These are phyloP conservation scores for Solanum chacoense DNA, from an alignment of 305 asterid species.

Conservation along the genomic window DNA sequence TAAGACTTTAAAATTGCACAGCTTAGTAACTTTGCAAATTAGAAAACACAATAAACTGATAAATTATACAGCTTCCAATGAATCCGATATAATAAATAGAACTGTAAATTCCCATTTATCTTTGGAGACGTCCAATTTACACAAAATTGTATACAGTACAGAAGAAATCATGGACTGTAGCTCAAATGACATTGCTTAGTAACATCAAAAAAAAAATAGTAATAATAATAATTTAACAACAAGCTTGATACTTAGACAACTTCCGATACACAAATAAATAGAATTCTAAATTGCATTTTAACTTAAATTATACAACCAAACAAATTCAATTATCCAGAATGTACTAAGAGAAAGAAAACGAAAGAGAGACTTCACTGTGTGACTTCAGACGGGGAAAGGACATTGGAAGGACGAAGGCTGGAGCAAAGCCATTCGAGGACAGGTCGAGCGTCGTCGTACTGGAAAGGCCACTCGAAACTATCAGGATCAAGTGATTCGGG, in stretches of 20 bases:
- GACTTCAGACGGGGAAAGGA: constrained; percentile 75
- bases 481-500: constrained; percentile 68
- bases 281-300: background rate
- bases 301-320: background rate
- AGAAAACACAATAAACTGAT: background rate
- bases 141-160: background rate
- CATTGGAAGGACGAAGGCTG: constrained; percentile 87
- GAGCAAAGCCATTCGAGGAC: constrained; percentile 89
- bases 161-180: background rate
- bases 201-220: background rate
- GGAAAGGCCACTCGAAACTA: constrained; percentile 96
- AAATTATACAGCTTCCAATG: background rate
- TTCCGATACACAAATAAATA: background rate
- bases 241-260: background rate
- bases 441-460: constrained; percentile 58
- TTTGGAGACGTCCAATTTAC: background rate
- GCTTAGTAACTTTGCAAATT: background rate
- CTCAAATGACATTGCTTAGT: background rate
- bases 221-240: background rate
- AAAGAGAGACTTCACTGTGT: constrained; percentile 43
- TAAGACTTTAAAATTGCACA: background rate
- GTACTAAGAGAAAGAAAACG: background rate
- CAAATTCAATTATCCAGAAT: background rate
- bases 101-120: background rate
- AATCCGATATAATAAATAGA: background rate